Evolutionary conservation across 2,329 filamentous ascomycete species (phyloP).

Genomic region (Pestalotiopsis sp.): DNA sequence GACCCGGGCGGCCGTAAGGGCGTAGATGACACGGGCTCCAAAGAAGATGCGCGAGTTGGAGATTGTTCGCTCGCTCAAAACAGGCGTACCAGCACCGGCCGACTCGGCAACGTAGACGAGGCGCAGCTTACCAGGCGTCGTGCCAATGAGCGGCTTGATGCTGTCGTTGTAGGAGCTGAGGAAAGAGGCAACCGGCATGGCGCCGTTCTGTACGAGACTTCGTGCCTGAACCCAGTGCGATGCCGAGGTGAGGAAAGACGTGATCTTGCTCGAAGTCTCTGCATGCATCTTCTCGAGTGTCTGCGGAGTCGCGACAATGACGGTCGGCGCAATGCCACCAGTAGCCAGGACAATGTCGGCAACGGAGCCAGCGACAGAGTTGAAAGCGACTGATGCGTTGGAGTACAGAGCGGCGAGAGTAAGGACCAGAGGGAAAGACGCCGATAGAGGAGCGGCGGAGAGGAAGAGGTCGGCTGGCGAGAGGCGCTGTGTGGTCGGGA

Average conservation of each 20-base stretch:
- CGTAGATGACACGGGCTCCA: conserved; percentile 80
- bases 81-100: conserved; percentile 62
- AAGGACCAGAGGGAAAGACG: conserved; percentile 77
- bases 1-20: conserved; percentile 79
- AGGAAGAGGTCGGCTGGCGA: conserved; percentile 79
- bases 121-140: conserved; percentile 73
- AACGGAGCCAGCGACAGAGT: conserved; percentile 78
- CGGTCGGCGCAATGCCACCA: conserved; percentile 76
- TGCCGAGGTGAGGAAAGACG: conserved; percentile 65
- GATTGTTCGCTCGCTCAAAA: conserved; percentile 70
- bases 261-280: conserved; percentile 61
- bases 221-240: conserved; percentile 75
- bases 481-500: conserved; percentile 77
- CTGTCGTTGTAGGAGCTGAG: conserved; percentile 65
- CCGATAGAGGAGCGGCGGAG: conserved; percentile 78
- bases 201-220: conserved; percentile 69
- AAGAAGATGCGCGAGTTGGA: conserved; percentile 84
- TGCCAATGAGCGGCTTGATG: conserved; percentile 61
- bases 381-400: conserved; percentile 85
- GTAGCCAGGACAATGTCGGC: conserved; percentile 75
- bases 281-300: conserved; percentile 71
- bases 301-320: conserved; percentile 77
- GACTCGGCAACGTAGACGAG: conserved; percentile 80
- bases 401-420: conserved; percentile 83
- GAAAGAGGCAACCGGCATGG: conserved; percentile 70